Percentiles rank a stretch among this genome's conserved stretches.
These are phyloP conservation scores for Sporothrix curviconia DNA, from an alignment of 2,329 filamentous ascomycete genomes.

Conservation along the genomic window DNA sequence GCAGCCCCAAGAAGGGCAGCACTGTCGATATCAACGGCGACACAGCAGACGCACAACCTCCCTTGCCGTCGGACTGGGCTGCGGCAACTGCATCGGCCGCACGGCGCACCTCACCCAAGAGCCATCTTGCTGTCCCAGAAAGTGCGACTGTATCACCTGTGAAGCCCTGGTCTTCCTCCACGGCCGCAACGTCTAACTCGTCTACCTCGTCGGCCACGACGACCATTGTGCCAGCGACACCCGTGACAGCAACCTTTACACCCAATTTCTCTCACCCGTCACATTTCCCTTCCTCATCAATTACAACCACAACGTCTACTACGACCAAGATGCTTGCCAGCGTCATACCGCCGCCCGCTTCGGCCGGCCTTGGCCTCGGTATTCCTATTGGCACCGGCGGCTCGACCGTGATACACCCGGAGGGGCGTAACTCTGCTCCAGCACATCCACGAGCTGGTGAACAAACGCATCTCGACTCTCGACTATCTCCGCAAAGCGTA, in stretches of 20 bases:
- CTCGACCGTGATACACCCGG: constrained; percentile 30
- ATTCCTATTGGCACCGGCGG: background rate
- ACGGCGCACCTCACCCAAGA: background rate
- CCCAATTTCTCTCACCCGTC: constrained; percentile 3
- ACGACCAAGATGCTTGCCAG: background rate
- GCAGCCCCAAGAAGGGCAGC: background rate
- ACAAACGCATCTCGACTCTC: constrained; percentile 88
- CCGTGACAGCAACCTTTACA: background rate
- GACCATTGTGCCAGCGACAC: background rate
- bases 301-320: background rate
- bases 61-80: constrained; percentile 4
- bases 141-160: background rate
- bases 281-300: background rate
- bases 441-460: constrained; percentile 75
- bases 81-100: background rate
- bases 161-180: background rate
- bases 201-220: background rate
- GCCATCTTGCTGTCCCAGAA: background rate
- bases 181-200: background rate
- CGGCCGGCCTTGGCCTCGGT: constrained; percentile 1
- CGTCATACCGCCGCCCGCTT: background rate
- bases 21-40: background rate
- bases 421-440: constrained; percentile 43
- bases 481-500: constrained; percentile 91
- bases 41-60: constrained; percentile 1